Base-by-base conservation (phyloP, 139 green algal genomes). In the Trebouxia sp. region DNA sequence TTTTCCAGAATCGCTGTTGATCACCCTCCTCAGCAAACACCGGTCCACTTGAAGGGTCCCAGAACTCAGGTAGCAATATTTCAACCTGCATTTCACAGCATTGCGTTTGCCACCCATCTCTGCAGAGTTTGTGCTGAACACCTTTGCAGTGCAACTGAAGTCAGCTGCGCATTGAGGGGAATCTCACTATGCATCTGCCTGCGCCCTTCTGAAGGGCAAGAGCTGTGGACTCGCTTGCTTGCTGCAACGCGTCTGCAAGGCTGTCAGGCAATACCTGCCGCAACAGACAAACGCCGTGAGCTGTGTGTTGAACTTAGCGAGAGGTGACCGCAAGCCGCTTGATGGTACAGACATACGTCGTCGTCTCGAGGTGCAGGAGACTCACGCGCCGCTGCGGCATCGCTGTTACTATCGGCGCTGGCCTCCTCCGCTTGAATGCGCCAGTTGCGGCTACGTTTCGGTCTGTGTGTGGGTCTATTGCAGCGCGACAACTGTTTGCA, bases 51-150 rank as follows among this genome's bases (percentile, higher is more conserved):
- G 85, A 83, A 39, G 89, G 90, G 82, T 95, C 88, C 94, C 94
- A 98, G 65, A 98, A 96, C 83, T 98, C 95, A 11, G 93, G 92
- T 50, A 99, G 77, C 65, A 97, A 85, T 15, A 99, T 88, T 87
- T 98, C 95, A 5, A 97, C 94, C 86, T 93, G 81, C 20, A 37
- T 3, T 0, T 10, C 75, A 42, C 53, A 42, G 0, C 42, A 42
- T 26, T 48, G 32, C 12, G 3, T 6, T 43, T 47, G 15, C 22
- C 3, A 42, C 5, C 38, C 30, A 62, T 20, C 10, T 10, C 39
- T 38, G 3, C 2, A 41, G 17, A 43, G n/a, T 17, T 30, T 6
- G 7, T 79, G 28, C n/a, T n/a, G n/a, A n/a, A n/a, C n/a, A n/a
- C n/a, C n/a, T 9, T 45, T 75, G 20, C 30, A 30, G 56, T 14